These are phyloP conservation scores for Aristolochia contorta DNA, from an alignment of 164 flowering plant species.

Conservation along the genomic window DNA sequence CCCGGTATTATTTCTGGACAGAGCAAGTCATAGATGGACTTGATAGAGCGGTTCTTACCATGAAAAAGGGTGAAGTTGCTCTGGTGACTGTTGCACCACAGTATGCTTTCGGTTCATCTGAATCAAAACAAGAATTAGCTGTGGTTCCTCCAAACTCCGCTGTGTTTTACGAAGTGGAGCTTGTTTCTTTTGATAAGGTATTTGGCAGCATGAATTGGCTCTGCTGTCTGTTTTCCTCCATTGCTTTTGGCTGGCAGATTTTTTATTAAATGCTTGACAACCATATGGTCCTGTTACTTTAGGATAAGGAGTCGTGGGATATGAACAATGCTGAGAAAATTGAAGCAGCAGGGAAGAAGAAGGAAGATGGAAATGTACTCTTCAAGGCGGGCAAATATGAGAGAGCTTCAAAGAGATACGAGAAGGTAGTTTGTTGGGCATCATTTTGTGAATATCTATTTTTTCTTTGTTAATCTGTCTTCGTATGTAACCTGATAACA, in stretches of 20 bases:
- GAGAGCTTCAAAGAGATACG: conserved; percentile 89
- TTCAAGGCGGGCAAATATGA: conserved; percentile 86
- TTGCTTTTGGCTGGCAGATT: too few relatives aligned
- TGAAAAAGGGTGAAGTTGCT: conserved; percentile 94
- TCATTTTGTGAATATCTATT: too few relatives aligned
- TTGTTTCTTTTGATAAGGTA: conserved; percentile 75
- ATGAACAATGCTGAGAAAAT: conserved; percentile 84
- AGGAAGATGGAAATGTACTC: conserved; percentile 84
- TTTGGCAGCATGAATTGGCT: background rate
- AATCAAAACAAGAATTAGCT: conserved; percentile 66
- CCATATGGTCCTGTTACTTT: background rate
- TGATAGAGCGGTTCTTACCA: conserved; percentile 69
- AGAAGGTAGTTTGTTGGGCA: conserved; percentile 47
- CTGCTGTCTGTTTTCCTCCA: background rate
- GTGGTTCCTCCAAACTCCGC: conserved; percentile 83
- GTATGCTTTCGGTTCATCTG: conserved; percentile 72
- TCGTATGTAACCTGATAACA: too few relatives aligned
- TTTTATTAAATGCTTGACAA: too few relatives aligned
- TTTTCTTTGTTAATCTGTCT: background rate
- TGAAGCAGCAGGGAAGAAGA: conserved; percentile 83
- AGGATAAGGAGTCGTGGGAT: conserved; percentile 99
- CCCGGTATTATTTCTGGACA: conserved; percentile 15
- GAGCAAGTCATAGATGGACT: conserved; percentile 92
- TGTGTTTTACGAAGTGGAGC: conserved; percentile 66
- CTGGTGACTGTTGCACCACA: conserved; percentile 65